Base-by-base conservation (phyloP, 495 filamentous ascomycete species). In the Elasticomyces elasticus region DNA sequence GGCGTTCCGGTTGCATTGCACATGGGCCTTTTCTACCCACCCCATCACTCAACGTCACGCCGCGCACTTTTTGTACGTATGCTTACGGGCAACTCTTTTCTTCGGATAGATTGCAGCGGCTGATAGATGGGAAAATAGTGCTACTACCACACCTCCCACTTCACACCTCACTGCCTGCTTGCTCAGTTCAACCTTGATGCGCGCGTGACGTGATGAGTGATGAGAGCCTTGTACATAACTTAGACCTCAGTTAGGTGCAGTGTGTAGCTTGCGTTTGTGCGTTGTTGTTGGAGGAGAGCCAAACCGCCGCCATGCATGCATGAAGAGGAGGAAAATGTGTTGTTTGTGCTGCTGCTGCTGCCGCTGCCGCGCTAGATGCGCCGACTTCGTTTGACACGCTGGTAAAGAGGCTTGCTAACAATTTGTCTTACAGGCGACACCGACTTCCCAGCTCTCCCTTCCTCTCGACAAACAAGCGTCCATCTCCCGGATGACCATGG, bases 51-150 rank as follows among this genome's bases (percentile, higher is more conserved):
- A n/a, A n/a, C 27, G 19, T 33, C 45, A 19, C 24, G 24, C 45
- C 7, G 3, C 49, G 49, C 22, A 38, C 15, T 13, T 12, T 28
- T 37, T 55, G 53, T 55, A 55, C 53, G 53, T 55, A 55, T 55
- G 24, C 38, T 49, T 11, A 33, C 17, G 22, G 46, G 22, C 30
- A 49, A 9, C 27, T 49, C 24, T 35, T 17, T 30, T 22, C 33
- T 23, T 48, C 43, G n/a, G 7, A 31, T 54, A 48, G 41, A 17
- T 10, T n/a, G 20, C 53, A 55, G 53, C 45, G 53, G 53, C 53
- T 55, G 53, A 55, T 55, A 55, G 53, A 49, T 55, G 31, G 35
- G 19, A 41, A 55, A 20, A 55, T 55, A 55, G 53, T 54, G 22
- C 33, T n/a, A 5, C 33, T 38, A 19, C 26, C n/a, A 9, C 22